Conservation (phyloP, 2,329 filamentous ascomycete genomes). For the Xylariaceae sp. region DNA sequence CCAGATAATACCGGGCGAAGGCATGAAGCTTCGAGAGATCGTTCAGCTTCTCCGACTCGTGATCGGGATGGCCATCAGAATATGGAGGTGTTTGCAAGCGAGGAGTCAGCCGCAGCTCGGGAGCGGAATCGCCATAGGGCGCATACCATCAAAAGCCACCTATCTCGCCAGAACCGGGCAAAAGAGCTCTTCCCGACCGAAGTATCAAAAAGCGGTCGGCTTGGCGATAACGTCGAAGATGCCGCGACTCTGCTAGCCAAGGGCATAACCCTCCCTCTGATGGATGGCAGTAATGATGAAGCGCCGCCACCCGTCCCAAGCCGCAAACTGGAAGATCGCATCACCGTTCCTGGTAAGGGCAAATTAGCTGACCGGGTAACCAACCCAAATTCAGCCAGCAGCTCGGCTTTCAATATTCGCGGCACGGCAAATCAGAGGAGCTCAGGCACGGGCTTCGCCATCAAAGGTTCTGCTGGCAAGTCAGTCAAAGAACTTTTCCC, state of each 20-base stretch:
- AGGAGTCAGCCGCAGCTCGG: slow-evolving; percentile 34
- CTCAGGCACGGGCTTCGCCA: slow-evolving; percentile 61
- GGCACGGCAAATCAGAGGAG: slow-evolving; percentile 58
- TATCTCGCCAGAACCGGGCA: slow-evolving; percentile 48
- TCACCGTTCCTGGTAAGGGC: slow-evolving; percentile 35
- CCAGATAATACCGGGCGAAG: slow-evolving; percentile 46
- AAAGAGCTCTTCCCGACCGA: slow-evolving; percentile 66
- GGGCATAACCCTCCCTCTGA: slow-evolving; percentile 55
- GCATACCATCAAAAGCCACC: slow-evolving; percentile 52
- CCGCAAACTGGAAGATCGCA: slow-evolving; percentile 39
- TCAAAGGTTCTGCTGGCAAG: slow-evolving; percentile 67
- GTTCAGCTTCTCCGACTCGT: slow-evolving; percentile 59
- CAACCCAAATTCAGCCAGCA: slow-evolving; percentile 33
- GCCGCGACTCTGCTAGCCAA: slow-evolving; percentile 57
- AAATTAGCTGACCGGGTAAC: slow-evolving; percentile 46
- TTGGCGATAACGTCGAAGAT: slow-evolving; percentile 59
- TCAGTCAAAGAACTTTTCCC: slow-evolving; percentile 72
- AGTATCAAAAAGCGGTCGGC: slow-evolving; percentile 51
- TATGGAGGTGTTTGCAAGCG: slow-evolving; percentile 43
- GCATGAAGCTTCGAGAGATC: slow-evolving; percentile 45
- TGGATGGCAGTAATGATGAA: slow-evolving; percentile 49
- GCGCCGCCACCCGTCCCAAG: slow-evolving; percentile 19
- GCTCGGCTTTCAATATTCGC: slow-evolving; percentile 61
- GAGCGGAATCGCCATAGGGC: slow-evolving; percentile 51
- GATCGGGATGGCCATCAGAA: slow-evolving; percentile 50